Conservation (phyloP, 2,329 filamentous ascomycete species). For the Thermothelomyces thermophilus region DNA sequence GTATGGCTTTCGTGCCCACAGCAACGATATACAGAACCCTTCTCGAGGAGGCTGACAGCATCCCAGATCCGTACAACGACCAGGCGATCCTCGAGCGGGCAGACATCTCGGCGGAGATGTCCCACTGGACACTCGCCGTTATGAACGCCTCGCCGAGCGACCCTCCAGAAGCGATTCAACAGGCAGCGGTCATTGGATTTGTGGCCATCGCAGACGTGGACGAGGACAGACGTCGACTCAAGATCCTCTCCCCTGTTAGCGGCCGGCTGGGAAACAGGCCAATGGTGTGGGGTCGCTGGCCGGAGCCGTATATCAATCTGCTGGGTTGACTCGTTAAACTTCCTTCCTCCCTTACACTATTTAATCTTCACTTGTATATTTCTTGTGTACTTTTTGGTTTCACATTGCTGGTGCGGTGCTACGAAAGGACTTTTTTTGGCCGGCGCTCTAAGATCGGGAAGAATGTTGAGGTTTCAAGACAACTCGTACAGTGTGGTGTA, state of each 20-base stretch:
- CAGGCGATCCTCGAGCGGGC: constrained; percentile 52
- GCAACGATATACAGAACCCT: no score
- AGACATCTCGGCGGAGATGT: constrained; percentile 59
- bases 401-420: no score
- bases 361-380: no score
- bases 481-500: no score
- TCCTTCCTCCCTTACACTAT: no score
- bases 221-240: constrained; percentile 71
- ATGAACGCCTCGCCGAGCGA: constrained; percentile 70
- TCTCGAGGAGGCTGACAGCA: no score
- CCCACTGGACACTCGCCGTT: constrained; percentile 78
- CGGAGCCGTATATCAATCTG: constrained; percentile 74
- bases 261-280: constrained; percentile 74
- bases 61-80: constrained; percentile 25
- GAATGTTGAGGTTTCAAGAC: no score
- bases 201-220: constrained; percentile 91
- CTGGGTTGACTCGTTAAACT: constrained; percentile 42
- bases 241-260: constrained; percentile 76
- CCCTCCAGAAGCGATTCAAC: constrained; percentile 63
- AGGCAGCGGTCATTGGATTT: constrained; percentile 83
- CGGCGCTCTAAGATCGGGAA: no score
- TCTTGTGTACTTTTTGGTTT: no score
- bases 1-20: constrained; percentile 34
- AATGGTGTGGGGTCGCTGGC: constrained; percentile 79
- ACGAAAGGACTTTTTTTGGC: no score